A percentile compares a stretch with the other conserved stretches of the same genome.
phyloP scores from a whole-genome alignment of 768 basidiomycete genomes.

The Glaciozyma antarctica region DNA sequence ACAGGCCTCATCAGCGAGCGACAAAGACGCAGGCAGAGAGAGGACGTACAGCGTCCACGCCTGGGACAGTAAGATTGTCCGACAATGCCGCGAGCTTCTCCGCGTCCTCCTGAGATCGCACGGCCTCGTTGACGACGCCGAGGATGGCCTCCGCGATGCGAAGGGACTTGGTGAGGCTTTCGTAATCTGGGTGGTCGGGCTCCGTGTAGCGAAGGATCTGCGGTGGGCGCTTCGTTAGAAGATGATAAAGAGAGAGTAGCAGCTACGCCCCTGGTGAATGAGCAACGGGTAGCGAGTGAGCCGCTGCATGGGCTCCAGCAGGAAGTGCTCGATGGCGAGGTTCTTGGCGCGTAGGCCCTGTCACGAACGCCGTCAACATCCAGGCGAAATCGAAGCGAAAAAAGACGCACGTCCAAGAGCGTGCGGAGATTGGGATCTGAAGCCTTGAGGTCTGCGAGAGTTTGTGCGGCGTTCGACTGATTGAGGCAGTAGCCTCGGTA shows the following conservation, averaged over 20 bases:
- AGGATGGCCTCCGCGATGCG: conserved; percentile 63
- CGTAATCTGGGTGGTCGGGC: conserved; percentile 39
- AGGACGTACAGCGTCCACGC: conserved; percentile 51
- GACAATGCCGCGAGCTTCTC: conserved; percentile 64
- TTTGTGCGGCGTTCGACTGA: conserved; percentile 44
- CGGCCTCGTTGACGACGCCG: conserved; percentile 73
- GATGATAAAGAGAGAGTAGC: background rate
- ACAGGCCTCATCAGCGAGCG: background rate
- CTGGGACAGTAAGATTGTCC: conserved; percentile 74
- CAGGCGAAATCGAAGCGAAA: background rate
- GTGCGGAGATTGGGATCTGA: conserved; percentile 14
- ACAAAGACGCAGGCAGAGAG: background rate
- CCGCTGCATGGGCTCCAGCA: conserved; percentile 43
- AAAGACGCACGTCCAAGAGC: conserved; percentile 14
- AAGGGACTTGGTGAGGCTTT: conserved; percentile 48
- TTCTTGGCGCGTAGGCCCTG: conserved; percentile 24
- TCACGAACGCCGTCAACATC: background rate
- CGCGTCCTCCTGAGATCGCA: conserved; percentile 69
- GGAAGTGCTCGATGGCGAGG: conserved; percentile 33
- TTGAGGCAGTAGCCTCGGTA: conserved; percentile 93
- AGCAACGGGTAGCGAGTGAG: conserved; percentile 88
- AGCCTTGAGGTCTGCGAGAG: conserved; percentile 22
- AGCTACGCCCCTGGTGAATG: conserved; percentile 55
- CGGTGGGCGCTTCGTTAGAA: background rate
- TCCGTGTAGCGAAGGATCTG: conserved; percentile 75